Conservation (phyloP, 2,329 filamentous ascomycete species). For the Allantophomopsis lycopodina region DNA sequence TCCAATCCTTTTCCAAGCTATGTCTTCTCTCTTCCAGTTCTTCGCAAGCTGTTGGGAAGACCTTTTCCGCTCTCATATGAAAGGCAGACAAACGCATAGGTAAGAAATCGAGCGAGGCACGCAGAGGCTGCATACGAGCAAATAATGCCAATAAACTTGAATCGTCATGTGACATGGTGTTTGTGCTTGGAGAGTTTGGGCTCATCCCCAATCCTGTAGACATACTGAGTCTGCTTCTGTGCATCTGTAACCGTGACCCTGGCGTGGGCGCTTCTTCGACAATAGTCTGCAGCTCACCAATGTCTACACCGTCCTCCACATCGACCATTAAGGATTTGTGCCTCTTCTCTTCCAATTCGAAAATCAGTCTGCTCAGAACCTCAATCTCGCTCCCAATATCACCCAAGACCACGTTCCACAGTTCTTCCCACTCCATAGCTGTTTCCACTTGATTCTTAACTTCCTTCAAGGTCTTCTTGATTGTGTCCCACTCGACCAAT, state of each 20-base stretch:
- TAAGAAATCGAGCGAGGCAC: slow-evolving; percentile 87
- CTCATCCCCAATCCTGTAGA: slow-evolving; percentile 47
- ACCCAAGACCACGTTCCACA: slow-evolving; percentile 87
- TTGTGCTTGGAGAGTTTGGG: slow-evolving; percentile 44
- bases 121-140: slow-evolving; percentile 85
- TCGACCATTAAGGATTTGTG: slow-evolving; percentile 63
- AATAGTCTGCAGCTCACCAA: slow-evolving; percentile 84
- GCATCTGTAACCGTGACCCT: slow-evolving; percentile 32
- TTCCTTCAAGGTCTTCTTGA: slow-evolving; percentile 61
- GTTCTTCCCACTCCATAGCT: slow-evolving; percentile 97
- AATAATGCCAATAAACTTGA: slow-evolving; percentile 81
- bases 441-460: slow-evolving; percentile 89
- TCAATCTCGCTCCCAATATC: slow-evolving; percentile 88
- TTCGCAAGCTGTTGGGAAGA: slow-evolving; percentile 83
- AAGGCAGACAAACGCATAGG: slow-evolving; percentile 91
- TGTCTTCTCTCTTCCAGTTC: slow-evolving; percentile 68
- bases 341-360: slow-evolving; percentile 94
- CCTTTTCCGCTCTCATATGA: slow-evolving; percentile 57
- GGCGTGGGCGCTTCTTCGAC: slow-evolving; percentile 68
- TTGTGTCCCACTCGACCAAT: slow-evolving; percentile 69
- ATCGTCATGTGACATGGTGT: slow-evolving; percentile 59
- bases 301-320: slow-evolving; percentile 53
- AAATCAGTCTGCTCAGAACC: slow-evolving; percentile 66
- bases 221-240: slow-evolving; percentile 55
- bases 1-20: slow-evolving; percentile 72